These are phyloP conservation scores for Solanum hybrid DNA, from an alignment of 305 asterid species.

Conservation along the genomic window DNA sequence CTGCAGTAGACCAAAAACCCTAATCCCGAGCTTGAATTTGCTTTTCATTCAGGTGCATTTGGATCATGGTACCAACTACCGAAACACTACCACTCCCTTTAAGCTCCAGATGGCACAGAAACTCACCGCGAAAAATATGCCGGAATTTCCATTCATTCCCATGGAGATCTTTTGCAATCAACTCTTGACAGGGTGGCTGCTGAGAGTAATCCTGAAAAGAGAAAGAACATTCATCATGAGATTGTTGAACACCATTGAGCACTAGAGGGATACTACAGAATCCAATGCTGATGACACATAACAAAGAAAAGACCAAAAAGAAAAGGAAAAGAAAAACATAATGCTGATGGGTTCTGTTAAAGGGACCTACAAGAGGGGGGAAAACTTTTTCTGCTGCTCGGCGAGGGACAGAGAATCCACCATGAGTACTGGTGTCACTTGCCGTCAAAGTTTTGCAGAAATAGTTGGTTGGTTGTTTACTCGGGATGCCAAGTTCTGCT, in stretches of 20 bases:
- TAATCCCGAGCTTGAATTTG: neutral
- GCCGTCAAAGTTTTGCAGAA: conserved; percentile 93
- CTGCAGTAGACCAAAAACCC: neutral
- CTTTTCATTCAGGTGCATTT: neutral
- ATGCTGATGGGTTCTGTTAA: neutral
- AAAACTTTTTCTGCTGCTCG: conserved; percentile 98
- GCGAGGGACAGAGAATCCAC: conserved; percentile 98
- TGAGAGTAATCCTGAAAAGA: conserved; percentile 69
- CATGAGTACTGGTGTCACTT: conserved; percentile 93
- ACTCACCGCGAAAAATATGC: conserved; percentile 86
- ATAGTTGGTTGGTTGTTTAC: conserved; percentile 92
- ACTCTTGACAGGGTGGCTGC: conserved; percentile 89
- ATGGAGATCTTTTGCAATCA: conserved; percentile 93
- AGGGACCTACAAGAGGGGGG: conserved; percentile 79
- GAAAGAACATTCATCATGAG: conserved; percentile 1
- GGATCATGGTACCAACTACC: neutral
- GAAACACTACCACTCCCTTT: neutral
- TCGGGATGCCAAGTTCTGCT: conserved; percentile 73
- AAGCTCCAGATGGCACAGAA: conserved; percentile 3
- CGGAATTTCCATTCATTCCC: conserved; percentile 97
- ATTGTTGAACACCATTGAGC: neutral
- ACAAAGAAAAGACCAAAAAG: neutral
- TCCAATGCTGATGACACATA: neutral
- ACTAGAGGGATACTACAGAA: neutral
- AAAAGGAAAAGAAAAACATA: neutral